Evolutionary conservation across 352 stramenopile genomes (phyloP), one percentile per base, ranked within the genome.

Genomic region (Phytophthora brassicae): DNA sequence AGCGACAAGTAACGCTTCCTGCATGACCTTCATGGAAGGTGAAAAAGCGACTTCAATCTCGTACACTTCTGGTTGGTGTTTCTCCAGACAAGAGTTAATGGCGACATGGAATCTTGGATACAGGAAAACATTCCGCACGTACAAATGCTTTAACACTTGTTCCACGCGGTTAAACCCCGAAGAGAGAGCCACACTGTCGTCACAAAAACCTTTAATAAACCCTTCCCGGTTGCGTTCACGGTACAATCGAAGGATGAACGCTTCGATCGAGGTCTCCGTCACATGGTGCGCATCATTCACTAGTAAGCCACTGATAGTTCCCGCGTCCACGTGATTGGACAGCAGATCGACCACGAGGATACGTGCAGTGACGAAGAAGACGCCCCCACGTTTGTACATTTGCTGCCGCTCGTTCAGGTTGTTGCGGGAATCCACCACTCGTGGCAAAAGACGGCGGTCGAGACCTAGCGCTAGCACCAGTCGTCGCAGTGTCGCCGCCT

Each of bases 311-410:
- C 93, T 96, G 55, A 99, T 92, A 44, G 80, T 81, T 52, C 79
- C 73, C n/a, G 84, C 54, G 53, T 93, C 80, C 22, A 96, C 59
- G 56, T 83, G 75, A 19, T 77, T 87, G 49, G 89, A 97, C 17
- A 99, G 79, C 36, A 99, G 72, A 74, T 99, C 97, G 2, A 99
- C 94, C 56, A 99, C 97, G 7, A 99, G 79, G 59, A 99, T 98
- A 12, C 97, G 87, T 41, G 88, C 96, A 9, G 97, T 99, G 41
- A 99, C 92, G 58, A 98, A 79, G 58, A 96, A 96, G 29, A 97
- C 92, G 13, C 93, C 91, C 28, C 96, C 96, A 9, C 84, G 73
- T 49, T 90, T 85, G 81, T 99, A 99, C 53, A 99, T 69, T 13
- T 87, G 75, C 43, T 78, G 64, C 2, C 93, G 75, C 58, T 97